Evolutionary conservation across 768 basidiomycete genomes (phyloP), one percentile per base, ranked within the genome.

Genomic region (Xerocomus brunneocitrinus): DNA sequence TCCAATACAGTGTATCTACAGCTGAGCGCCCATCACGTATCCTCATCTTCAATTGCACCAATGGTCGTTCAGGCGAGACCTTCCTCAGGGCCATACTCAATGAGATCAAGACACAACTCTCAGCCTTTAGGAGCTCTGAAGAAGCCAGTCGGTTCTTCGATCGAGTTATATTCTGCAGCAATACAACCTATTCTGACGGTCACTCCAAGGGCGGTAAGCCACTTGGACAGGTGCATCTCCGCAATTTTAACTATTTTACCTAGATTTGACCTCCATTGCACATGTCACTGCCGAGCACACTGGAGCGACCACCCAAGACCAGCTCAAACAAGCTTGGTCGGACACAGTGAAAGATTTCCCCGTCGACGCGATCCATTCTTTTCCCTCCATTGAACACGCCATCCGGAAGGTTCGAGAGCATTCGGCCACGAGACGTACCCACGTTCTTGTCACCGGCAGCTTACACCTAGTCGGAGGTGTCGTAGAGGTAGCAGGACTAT

Each of bases 21-120:
- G 49, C 58, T 27, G 70, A 61, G 34, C 66, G 63, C 40, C 66
- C 70, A 25, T 63, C 56, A 25, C 82, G 91, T 24, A 71, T 91
- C 4, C 75, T 98, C 35, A 78, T 99, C 22, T 99, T 99, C 75
- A 99, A 99, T 69, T 98, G 94, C 71, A 97, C 94, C 3, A 84
- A 78, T 49, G 95, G 94, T 12, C 84, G 97, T 35, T 89, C 92
- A 12, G 94, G 91, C 1, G 67, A 78, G 22, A 69, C 75, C 0
- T 88, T 99, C 68, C 75, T 99, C 16, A 69, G 69, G 12, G 70
- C 79, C 1, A 76, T 95, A 19, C 69, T 85, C 42, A 69, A 75
- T 1, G 79, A 77, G 28, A 77, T 82, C 25, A 68, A 73, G 7
- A 63, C 64, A 4, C 83, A 78, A 48, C 74, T 89, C 12, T 58